Conservation (phyloP, 2,329 filamentous ascomycete species). For the Verticillium dahliae region DNA sequence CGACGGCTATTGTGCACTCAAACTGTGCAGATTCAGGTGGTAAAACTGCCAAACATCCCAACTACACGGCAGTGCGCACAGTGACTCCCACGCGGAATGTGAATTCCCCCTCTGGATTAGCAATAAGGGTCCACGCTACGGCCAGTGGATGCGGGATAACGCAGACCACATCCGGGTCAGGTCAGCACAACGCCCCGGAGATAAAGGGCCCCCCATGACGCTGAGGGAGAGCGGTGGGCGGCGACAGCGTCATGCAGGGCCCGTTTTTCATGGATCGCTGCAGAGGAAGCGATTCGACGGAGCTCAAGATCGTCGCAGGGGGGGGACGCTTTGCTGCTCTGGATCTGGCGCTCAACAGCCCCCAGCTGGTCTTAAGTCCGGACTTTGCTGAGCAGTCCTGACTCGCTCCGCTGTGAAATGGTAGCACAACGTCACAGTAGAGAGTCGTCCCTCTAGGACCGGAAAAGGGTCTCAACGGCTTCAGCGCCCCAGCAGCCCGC, state of each 20-base stretch:
- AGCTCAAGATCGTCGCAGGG: not conserved
- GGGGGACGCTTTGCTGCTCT: not conserved
- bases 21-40: too few species aligned
- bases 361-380: too few species aligned
- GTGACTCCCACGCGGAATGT: not conserved
- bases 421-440: too few species aligned
- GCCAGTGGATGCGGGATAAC: not conserved
- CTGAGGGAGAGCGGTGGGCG: not conserved
- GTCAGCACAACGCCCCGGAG: not conserved
- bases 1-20: not conserved
- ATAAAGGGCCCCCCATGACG: not conserved
- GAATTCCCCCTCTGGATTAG: not conserved
- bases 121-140: not conserved
- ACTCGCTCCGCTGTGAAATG: too few species aligned
- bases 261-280: not conserved
- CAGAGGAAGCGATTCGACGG: not conserved
- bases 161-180: not conserved
- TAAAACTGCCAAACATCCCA: too few species aligned
- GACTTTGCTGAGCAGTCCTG: too few species aligned
- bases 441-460: too few species aligned
- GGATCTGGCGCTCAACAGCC: not conserved
- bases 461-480: too few species aligned
- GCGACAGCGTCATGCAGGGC: not conserved
- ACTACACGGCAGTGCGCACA: not conserved
- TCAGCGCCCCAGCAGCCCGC: too few species aligned